These are phyloP conservation scores for Echria macrotheca DNA, from an alignment of 495 filamentous ascomycete species.

Conservation along the genomic window DNA sequence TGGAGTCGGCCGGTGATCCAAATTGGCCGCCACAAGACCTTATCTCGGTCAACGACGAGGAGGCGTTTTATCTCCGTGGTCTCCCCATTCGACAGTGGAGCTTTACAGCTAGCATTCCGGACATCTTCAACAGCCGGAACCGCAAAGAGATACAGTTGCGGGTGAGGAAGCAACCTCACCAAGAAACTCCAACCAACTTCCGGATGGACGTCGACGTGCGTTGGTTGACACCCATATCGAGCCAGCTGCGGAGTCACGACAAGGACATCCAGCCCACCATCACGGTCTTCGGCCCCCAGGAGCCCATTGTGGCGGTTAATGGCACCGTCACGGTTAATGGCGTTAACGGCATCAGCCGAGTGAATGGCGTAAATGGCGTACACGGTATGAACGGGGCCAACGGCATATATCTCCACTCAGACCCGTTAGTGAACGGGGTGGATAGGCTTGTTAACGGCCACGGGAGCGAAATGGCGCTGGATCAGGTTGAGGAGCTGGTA, in stretches of 20 bases:
- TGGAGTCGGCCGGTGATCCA: conserved; percentile 41
- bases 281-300: conserved; percentile 24
- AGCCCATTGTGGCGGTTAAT: conserved; percentile 23
- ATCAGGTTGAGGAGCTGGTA: conserved; percentile 20
- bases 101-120: conserved; percentile 33
- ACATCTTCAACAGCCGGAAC: conserved; percentile 34
- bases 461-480: conserved; percentile 2
- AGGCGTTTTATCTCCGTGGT: conserved; percentile 18
- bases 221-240: conserved; percentile 34
- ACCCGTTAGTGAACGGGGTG: not conserved
- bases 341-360: conserved; percentile 19
- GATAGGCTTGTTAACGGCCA: conserved; percentile 3
- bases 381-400: conserved; percentile 19
- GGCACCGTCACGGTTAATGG: conserved; percentile 25
- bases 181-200: conserved; percentile 30
- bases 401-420: not conserved
- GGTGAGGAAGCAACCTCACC: conserved; percentile 29
- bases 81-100: conserved; percentile 33
- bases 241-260: conserved; percentile 17
- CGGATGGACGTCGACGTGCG: conserved; percentile 43
- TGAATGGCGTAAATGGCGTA: conserved; percentile 14
- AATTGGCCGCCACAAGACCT: conserved; percentile 46
- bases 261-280: conserved; percentile 28
- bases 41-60: conserved; percentile 24
- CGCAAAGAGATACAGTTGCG: conserved; percentile 33